Evolutionary conservation across 768 basidiomycete species (phyloP).

Genomic region (Phanerochaete sordida): DNA sequence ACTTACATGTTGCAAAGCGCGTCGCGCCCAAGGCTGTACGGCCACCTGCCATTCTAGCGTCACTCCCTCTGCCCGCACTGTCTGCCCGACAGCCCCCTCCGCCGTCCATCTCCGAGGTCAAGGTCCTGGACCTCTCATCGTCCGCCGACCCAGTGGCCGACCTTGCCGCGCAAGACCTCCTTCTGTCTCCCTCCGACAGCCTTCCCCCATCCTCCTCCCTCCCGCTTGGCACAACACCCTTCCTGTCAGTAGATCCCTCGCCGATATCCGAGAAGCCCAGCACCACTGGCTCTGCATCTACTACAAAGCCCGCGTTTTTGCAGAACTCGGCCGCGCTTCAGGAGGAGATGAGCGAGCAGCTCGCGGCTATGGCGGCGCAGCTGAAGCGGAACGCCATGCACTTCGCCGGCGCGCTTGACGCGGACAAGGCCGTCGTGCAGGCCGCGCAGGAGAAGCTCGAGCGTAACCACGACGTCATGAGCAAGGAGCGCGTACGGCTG

Average conservation of each 20-base stretch:
- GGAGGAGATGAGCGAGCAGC: conserved; percentile 68
- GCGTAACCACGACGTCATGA: conserved; percentile 66
- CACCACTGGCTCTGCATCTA: conserved; percentile 1
- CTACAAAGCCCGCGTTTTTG: conserved; percentile 34
- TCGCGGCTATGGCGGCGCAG: conserved; percentile 84
- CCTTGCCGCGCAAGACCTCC: conserved; percentile 33
- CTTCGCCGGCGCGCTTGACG: conserved; percentile 68
- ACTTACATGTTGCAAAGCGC: conserved; percentile 29
- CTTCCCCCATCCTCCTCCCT: conserved; percentile 28
- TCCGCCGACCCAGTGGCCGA: conserved; percentile 3
- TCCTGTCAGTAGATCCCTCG: neutral
- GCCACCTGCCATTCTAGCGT: conserved; percentile 50
- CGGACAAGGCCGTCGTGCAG: conserved; percentile 71
- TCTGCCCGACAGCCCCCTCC: conserved; percentile 8
- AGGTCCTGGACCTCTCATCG: neutral
- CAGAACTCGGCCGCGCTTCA: conserved; percentile 64
- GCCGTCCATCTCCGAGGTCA: conserved; percentile 10
- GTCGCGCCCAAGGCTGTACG: conserved; percentile 35
- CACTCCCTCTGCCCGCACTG: conserved; percentile 42
- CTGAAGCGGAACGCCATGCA: conserved; percentile 80
- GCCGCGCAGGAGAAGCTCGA: conserved; percentile 71
- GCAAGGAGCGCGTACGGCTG: conserved; percentile 52
- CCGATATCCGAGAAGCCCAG: neutral
- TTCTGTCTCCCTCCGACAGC: conserved; percentile 36
- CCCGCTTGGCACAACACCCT: conserved; percentile 12